phyloP scores from a whole-genome alignment of 352 stramenopile species.

The Globisporangium takayamanum region DNA sequence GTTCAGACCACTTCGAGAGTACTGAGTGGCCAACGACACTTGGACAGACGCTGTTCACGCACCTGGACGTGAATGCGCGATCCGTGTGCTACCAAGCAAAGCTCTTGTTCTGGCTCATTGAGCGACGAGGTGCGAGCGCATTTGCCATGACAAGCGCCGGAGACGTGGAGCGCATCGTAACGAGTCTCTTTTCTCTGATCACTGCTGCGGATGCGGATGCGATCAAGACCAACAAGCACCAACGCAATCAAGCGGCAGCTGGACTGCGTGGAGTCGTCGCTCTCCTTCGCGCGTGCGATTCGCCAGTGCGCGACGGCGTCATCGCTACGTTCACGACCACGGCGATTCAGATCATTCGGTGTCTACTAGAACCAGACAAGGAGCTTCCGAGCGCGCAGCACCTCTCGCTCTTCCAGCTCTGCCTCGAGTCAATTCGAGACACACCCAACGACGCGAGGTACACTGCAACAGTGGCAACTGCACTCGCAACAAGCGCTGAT shows the following conservation, averaged over 20 bases:
- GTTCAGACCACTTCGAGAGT: too few relatives aligned
- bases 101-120: not conserved
- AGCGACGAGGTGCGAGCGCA: not conserved
- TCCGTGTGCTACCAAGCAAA: slow-evolving; percentile 3
- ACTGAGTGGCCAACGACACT: not conserved
- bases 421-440: slow-evolving; percentile 1
- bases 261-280: not conserved
- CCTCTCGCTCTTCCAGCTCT: slow-evolving; percentile 1
- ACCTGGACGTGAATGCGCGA: not conserved
- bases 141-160: not conserved
- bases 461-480: not conserved
- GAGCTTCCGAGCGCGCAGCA: not conserved
- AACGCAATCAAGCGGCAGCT: not conserved
- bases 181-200: not conserved
- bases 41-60: not conserved
- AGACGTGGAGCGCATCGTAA: not conserved
- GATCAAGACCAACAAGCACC: not conserved
- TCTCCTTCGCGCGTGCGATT: not conserved
- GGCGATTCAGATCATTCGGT: not conserved
- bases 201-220: not conserved
- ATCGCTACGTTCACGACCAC: not conserved
- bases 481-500: not conserved
- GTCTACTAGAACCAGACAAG: not conserved
- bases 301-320: not conserved
- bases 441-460: not conserved